Evolutionary conservation across 2,329 filamentous ascomycete genomes (phyloP).

Genomic region (Salinomyces thailandicus): DNA sequence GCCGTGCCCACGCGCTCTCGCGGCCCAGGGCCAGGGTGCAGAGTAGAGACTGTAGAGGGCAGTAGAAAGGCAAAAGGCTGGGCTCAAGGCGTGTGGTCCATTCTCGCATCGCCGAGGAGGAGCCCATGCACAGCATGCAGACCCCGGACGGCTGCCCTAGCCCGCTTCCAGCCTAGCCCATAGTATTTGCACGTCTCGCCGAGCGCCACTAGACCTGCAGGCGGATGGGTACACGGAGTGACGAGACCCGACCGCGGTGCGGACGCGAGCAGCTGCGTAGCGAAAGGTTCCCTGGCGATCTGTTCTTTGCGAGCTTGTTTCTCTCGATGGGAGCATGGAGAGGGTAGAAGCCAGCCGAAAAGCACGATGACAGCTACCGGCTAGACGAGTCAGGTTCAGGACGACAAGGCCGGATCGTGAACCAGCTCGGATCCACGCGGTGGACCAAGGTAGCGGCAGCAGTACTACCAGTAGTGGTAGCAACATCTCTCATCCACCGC

Average conservation of each 20-base stretch:
- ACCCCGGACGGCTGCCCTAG: conserved; percentile 1
- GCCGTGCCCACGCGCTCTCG: conserved; percentile 10
- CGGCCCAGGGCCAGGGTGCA: conserved; percentile 6
- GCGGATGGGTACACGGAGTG: neutral
- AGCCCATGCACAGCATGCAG: too few relatives aligned
- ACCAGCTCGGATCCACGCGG: neutral
- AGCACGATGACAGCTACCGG: too few relatives aligned
- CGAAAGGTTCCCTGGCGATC: too few relatives aligned
- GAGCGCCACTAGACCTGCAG: neutral
- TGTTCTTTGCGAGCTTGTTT: too few relatives aligned
- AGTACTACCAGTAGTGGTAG: neutral
- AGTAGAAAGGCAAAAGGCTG: too few relatives aligned
- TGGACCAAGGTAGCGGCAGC: neutral
- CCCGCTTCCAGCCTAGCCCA: neutral
- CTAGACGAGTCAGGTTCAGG: too few relatives aligned
- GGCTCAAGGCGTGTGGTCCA: neutral
- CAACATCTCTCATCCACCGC: too few relatives aligned
- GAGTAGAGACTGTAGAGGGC: neutral
- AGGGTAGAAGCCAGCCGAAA: too few relatives aligned
- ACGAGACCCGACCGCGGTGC: too few relatives aligned
- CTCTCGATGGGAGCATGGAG: too few relatives aligned
- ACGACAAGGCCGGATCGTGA: too few relatives aligned
- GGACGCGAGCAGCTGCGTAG: too few relatives aligned
- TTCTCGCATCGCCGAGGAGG: neutral
- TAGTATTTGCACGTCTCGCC: neutral